Conservation (phyloP, 2,329 filamentous ascomycete genomes). For the Monosporascus cannonballus region DNA sequence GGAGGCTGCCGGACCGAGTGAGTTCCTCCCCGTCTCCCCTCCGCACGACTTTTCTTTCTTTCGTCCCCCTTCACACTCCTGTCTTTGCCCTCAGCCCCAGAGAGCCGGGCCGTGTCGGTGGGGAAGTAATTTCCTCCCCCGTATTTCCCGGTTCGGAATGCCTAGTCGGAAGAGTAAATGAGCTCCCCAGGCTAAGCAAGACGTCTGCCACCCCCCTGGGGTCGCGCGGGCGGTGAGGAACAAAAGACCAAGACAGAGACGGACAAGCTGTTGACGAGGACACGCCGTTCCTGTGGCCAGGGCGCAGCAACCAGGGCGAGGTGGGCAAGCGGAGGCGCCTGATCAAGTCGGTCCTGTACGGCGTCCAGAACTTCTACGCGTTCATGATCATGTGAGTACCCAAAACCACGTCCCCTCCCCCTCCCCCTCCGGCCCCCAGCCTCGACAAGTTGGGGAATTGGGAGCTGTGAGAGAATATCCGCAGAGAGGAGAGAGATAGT, state of each 20-base stretch:
- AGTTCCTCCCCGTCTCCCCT: constrained; percentile 25
- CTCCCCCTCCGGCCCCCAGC: background rate
- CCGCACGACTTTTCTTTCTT: constrained; percentile 1
- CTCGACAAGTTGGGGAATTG: background rate
- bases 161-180: background rate
- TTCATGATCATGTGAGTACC: constrained; percentile 96
- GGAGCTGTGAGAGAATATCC: background rate
- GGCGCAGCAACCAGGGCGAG: constrained; percentile 55
- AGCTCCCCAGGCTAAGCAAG: constrained; percentile 4
- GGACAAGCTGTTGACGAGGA: constrained; percentile 51
- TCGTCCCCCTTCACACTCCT: constrained; percentile 1
- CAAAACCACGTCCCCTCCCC: background rate
- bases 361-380: constrained; percentile 92
- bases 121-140: no score
- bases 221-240: background rate
- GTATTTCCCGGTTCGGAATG: background rate
- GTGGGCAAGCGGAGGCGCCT: constrained; percentile 63
- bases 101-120: no score
- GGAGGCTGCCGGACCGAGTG: constrained; percentile 44
- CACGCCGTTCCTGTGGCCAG: constrained; percentile 62
- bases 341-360: constrained; percentile 79
- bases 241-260: constrained; percentile 16
- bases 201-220: constrained; percentile 2
- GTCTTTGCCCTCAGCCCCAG: background rate
- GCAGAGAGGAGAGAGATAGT: background rate